Evolutionary conservation across 225 moss, liverwort and hornwort species (phyloP), one percentile per base, ranked within the genome.

Genomic region (Polytrichum commune): DNA sequence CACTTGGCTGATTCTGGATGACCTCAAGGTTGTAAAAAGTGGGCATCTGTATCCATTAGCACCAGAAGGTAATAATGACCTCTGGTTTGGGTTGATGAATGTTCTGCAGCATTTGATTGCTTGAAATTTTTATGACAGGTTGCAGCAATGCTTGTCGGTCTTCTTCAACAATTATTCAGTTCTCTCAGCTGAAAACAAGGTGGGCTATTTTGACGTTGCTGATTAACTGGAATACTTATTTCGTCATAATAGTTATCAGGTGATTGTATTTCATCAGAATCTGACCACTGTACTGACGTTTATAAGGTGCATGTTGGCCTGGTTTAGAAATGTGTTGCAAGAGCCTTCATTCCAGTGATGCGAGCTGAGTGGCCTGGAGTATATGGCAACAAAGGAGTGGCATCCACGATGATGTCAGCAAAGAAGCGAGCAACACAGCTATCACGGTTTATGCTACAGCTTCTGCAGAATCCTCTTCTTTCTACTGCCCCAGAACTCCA

Each of bases 341-440:
- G 74, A 66, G 78, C 90, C 9, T 96, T 96, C 69, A 76, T 96
- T 71, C 77, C 92, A 58, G 84, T 93, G 53, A 85, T 96, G 90
- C 89, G 93, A 32, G 78, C 86, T 25, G 90, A 87, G 64, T 96
- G 96, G 96, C 96, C 93, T 67, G 96, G 93, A 54, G 73, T 96
- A 9, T 77, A 79, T 69, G 89, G 81, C 54, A 89, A 79, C 65
- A 76, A 24, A 78, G 79, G 80, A 54, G 82, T 80, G 67, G 83
- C 78, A 69, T 75, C 80, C 6, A 86, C 87, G 16, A 79, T 85
- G 69, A 76, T 92, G 20, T 67, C 89, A 46, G 87, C 85, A 22
- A 92, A 80, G 62, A 87, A 83, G 76, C 78, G 86, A 78, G 96
- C 93, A 53, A 84, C 80, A 38, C 90, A 89, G 67, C 72, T 92